Evolutionary conservation across 2,329 filamentous ascomycete genomes (phyloP).

Genomic region (Stachybotrys echinatus): DNA sequence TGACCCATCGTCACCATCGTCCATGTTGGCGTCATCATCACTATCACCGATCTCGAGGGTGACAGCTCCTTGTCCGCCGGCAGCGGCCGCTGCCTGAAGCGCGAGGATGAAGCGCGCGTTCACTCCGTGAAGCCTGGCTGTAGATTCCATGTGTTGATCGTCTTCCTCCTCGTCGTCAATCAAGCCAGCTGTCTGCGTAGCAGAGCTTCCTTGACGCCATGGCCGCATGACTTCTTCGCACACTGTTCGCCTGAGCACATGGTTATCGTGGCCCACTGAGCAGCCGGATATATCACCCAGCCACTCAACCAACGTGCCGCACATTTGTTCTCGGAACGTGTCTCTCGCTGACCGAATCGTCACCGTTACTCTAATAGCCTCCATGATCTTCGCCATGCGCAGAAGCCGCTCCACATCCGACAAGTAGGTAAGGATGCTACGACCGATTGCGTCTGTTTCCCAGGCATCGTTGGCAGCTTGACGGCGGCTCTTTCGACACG

Average conservation of each 20-base stretch:
- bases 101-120: slow-evolving; percentile 32
- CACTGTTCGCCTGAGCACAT: slow-evolving; percentile 73
- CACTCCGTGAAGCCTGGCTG: slow-evolving; percentile 21
- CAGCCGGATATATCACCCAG: slow-evolving; percentile 88
- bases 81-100: slow-evolving; percentile 26
- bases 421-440: slow-evolving; percentile 76
- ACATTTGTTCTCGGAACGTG: slow-evolving; percentile 98
- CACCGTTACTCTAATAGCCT: slow-evolving; percentile 93
- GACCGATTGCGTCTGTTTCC: slow-evolving; percentile 83
- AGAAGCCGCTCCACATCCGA: slow-evolving; percentile 69
- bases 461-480: slow-evolving; percentile 73
- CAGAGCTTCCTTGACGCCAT: slow-evolving; percentile 83
- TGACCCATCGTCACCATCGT: slow-evolving; percentile 26
- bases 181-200: slow-evolving; percentile 57
- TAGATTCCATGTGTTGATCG: slow-evolving; percentile 38
- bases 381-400: slow-evolving; percentile 75
- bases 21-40: slow-evolving; percentile 24
- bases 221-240: slow-evolving; percentile 88
- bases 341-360: slow-evolving; percentile 91
- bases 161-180: slow-evolving; percentile 43
- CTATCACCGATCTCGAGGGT: slow-evolving; percentile 21
- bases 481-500: slow-evolving; percentile 66
- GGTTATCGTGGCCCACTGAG: slow-evolving; percentile 72
- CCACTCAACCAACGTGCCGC: slow-evolving; percentile 96
- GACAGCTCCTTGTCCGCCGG: slow-evolving; percentile 13